These are phyloP conservation scores for Monilinia vaccinii-corymbosi DNA, from an alignment of 2,329 filamentous ascomycete genomes.

Conservation along the genomic window DNA sequence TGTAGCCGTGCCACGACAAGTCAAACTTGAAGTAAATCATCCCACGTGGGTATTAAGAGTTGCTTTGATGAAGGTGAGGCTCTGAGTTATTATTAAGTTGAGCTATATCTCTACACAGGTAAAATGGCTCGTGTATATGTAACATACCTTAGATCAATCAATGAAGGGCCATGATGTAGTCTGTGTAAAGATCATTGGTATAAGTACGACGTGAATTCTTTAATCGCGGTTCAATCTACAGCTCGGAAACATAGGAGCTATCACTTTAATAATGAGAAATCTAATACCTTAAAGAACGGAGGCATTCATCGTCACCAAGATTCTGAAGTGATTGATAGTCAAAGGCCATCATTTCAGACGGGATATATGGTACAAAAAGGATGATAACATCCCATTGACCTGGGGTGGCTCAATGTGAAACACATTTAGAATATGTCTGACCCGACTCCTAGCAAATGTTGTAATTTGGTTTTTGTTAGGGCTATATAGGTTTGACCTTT, in stretches of 20 bases:
- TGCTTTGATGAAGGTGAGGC: not conserved
- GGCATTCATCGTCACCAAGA: not conserved
- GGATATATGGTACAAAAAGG: too few species aligned
- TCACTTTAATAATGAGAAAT: not conserved
- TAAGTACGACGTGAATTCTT: not conserved
- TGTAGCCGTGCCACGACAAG: not conserved
- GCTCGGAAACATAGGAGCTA: not conserved
- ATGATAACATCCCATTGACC: not conserved
- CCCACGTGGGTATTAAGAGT: not conserved
- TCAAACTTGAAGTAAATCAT: not conserved
- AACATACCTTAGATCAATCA: too few species aligned
- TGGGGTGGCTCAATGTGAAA: not conserved
- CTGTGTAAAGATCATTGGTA: not conserved
- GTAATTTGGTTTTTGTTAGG: not conserved
- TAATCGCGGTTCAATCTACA: not conserved
- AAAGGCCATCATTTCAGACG: not conserved
- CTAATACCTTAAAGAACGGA: not conserved
- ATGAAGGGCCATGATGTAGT: not conserved
- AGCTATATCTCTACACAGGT: not conserved
- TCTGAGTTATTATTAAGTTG: too few species aligned
- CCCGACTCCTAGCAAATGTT: too few species aligned
- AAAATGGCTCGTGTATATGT: not conserved
- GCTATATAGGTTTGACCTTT: not conserved
- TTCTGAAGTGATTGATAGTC: not conserved
- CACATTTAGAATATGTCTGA: not conserved